Base-by-base conservation (phyloP, 139 green algal genomes). In the Parachlorella kessleri region DNA sequence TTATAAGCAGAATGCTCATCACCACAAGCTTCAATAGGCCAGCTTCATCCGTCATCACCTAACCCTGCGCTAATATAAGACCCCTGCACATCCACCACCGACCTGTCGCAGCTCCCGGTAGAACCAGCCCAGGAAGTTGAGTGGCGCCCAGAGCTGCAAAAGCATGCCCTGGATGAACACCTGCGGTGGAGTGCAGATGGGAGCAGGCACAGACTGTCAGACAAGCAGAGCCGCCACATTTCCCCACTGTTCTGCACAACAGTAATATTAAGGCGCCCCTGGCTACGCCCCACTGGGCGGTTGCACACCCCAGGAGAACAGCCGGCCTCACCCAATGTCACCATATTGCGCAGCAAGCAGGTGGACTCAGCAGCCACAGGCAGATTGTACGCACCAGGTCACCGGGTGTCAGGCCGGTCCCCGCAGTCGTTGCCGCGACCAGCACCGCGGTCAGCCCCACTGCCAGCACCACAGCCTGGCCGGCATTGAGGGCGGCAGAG, bases 91-190 rank as follows among this genome's bases (percentile, higher is more conserved):
- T 59, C 48, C 48, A 14, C 21, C 21, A 14, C 48, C 21, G 14
- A 59, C 48, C 77, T 94, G 88, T 7, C 95, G 83, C 65, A 98
- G 85, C 86, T 99, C 94, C 18, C 95, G 86, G 82, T 90, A 96
- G 76, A 96, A 97, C 89, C 91, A 98, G 39, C 94, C 94, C 54
- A 98, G 83, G 76, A 96, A 98, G 81, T 96, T 89, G 80, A 99
- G 88, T 1, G 96, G 96, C 26, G 89, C 90, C 93, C 92, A 98
- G 38, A 99, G 91, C 88, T 99, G 97, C 76, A 98, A 80, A 74
- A 99, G 86, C 67, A 99, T 84, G 1, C 95, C 97, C 55, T 97
- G 93, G 55, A 94, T 91, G 91, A 99, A 90, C 23, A 81, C 63
- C 63, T 69, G 63, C 26, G 28, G 9, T n/a, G n/a, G n/a, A n/a